Evolutionary conservation across 495 filamentous ascomycete species (phyloP), one percentile per base, ranked within the genome.

Genomic region (Neurospora pannonica): DNA sequence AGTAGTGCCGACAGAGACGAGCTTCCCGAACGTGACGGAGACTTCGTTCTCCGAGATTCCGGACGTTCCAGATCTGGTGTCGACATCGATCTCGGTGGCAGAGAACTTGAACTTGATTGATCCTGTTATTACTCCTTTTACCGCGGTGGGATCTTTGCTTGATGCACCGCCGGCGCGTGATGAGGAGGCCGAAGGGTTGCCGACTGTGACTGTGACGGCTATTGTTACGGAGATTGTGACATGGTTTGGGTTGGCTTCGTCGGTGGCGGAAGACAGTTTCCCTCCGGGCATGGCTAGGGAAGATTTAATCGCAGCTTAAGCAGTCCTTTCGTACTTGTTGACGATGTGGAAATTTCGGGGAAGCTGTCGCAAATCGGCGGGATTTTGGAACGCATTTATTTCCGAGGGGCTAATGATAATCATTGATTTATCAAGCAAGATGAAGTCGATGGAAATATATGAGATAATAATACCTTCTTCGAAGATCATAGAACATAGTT

Each of bases 1-100:
- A 0, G 71, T 77, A 5, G 3, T 74, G 0, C 77, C 77, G 11
- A 72, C 34, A 0, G 76, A 73, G 21, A 75, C 76, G 7, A 75
- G 39, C 13, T 74, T 77, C 21, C 67, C 74, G 4, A 34, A n/a
- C 2, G 40, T 75, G 13, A 77, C 73, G 28, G 73, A 38, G 13
- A 70, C 46, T 19, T 38, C 72, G 15, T 77, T 75, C 15, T 5
- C n/a, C 1, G 67, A 62, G 3, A 62, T 62, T 62, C 54, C 54
- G 0, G 54, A 62, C 34, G 1, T 62, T 34, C 37, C 71, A 1
- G 43, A n/a, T 24, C 42, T 72, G 39, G 31, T 2, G 5, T 37
- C 71, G 9, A 31, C 31, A 10, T 10, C 0, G 24, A 24, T 42
- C 1, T 2, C 4, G 38, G 21, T 8, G 5, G 24, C 0, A 0